Conservation (phyloP, 1,284 basidiomycete genomes). For the Fistulinella cinereoalba region DNA sequence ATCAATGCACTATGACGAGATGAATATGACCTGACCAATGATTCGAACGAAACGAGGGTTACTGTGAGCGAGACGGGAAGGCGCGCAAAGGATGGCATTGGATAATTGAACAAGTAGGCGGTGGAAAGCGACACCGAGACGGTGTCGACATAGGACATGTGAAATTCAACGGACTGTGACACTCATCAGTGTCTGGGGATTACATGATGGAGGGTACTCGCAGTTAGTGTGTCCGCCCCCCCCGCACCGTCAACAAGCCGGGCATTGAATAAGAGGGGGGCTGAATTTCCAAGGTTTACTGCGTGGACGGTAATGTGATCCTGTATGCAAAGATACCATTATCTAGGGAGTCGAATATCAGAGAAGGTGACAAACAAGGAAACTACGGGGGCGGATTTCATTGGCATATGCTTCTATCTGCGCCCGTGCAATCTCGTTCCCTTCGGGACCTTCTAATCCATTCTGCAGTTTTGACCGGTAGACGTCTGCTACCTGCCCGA, state of each 20-base stretch:
- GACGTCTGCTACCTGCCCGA: constrained; percentile 56
- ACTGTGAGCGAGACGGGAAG: constrained; percentile 77
- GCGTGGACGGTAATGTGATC: constrained; percentile 75
- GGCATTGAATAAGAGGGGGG: constrained; percentile 62
- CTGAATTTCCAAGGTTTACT: constrained; percentile 67
- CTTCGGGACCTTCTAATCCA: constrained; percentile 57
- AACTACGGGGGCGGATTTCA: constrained; percentile 59
- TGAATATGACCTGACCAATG: constrained; percentile 48
- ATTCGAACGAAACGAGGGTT: constrained; percentile 72
- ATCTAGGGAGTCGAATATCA: background rate
- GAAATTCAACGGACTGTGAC: constrained; percentile 48
- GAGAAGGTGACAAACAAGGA: constrained; percentile 51
- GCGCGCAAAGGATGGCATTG: constrained; percentile 73
- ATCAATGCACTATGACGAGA: constrained; percentile 5
- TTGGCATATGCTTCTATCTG: constrained; percentile 72
- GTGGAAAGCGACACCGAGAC: constrained; percentile 77
- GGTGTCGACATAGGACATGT: constrained; percentile 66
- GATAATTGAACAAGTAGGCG: constrained; percentile 80
- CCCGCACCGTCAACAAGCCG: constrained; percentile 36
- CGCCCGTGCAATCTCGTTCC: constrained; percentile 68
- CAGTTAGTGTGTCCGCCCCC: constrained; percentile 9
- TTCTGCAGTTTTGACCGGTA: constrained; percentile 71
- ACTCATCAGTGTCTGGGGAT: constrained; percentile 9
- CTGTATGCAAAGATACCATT: constrained; percentile 37
- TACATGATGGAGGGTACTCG: constrained; percentile 13